Evolutionary conservation across 352 stramenopile genomes (phyloP).

Genomic region (Pythium dissimile): DNA sequence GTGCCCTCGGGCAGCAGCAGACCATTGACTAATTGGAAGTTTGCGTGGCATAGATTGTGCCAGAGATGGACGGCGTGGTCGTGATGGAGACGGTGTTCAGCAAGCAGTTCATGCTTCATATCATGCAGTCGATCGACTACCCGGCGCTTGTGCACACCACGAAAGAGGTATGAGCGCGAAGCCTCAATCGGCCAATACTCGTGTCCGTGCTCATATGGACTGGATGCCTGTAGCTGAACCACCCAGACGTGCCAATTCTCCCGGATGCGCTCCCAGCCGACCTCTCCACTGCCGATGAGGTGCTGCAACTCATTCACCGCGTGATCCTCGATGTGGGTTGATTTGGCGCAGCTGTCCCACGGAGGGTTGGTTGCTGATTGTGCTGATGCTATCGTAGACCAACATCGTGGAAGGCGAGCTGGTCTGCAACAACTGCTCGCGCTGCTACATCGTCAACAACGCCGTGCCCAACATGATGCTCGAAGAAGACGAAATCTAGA

Average conservation of each 20-base stretch:
- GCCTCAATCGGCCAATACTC: background rate
- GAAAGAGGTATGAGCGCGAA: constrained; percentile 42
- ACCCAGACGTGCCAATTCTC: constrained; percentile 71
- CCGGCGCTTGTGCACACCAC: constrained; percentile 65
- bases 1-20: too few species aligned
- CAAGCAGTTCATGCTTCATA: constrained; percentile 84
- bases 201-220: background rate
- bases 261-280: constrained; percentile 62
- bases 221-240: constrained; percentile 49
- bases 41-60: constrained; percentile 47
- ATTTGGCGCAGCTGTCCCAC: too few species aligned
- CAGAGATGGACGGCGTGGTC: constrained; percentile 76
- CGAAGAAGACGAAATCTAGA: constrained; percentile 82
- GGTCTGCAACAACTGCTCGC: constrained; percentile 81
- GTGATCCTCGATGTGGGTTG: constrained; percentile 79
- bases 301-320: constrained; percentile 73
- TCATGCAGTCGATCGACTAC: constrained; percentile 87
- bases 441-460: constrained; percentile 73
- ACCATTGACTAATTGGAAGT: background rate
- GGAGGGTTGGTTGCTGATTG: too few species aligned
- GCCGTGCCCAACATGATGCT: constrained; percentile 85
- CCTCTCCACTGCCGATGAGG: constrained; percentile 51
- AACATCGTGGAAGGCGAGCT: constrained; percentile 85
- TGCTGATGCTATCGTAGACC: too few species aligned
- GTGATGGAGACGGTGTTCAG: constrained; percentile 77